Evolutionary conservation across 1,139 yeast species (phyloP).

Genomic region (Taphrina deformans): DNA sequence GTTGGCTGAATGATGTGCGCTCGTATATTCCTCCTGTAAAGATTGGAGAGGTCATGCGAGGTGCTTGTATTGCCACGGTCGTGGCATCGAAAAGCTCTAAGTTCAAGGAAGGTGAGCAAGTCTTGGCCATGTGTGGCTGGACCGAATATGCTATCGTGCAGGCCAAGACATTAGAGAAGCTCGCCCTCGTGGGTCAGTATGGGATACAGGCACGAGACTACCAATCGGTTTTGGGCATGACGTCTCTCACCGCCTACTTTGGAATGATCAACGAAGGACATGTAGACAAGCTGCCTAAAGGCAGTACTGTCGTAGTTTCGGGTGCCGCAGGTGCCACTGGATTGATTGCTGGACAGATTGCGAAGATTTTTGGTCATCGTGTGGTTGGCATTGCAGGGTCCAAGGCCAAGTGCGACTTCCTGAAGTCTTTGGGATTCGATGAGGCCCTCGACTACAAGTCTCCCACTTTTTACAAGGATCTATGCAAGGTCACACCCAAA

Average conservation of each 20-base stretch:
- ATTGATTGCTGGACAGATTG: constrained; percentile 60
- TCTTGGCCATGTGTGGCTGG: constrained; percentile 50
- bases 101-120: constrained; percentile 52
- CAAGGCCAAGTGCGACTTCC: constrained; percentile 56
- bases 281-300: constrained; percentile 36
- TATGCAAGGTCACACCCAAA: constrained; percentile 34
- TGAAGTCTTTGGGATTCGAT: constrained; percentile 56
- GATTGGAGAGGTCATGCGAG: constrained; percentile 54
- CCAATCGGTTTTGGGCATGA: constrained; percentile 56
- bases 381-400: constrained; percentile 70
- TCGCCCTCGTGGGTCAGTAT: constrained; percentile 34
- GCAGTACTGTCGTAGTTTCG: constrained; percentile 52
- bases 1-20: constrained; percentile 56
- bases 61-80: constrained; percentile 56
- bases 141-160: constrained; percentile 48
- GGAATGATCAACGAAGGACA: constrained; percentile 50
- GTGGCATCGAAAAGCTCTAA: constrained; percentile 50
- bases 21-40: constrained; percentile 54
- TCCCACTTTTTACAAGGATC: constrained; percentile 29
- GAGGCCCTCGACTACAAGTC: constrained; percentile 57
- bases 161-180: constrained; percentile 37
- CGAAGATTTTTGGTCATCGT: constrained; percentile 57
- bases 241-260: constrained; percentile 64
- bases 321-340: constrained; percentile 78
- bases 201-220: constrained; percentile 41